Evolutionary conservation across 495 filamentous ascomycete species (phyloP), one percentile per base, ranked within the genome.

Genomic region (Penicillium cinerascens): DNA sequence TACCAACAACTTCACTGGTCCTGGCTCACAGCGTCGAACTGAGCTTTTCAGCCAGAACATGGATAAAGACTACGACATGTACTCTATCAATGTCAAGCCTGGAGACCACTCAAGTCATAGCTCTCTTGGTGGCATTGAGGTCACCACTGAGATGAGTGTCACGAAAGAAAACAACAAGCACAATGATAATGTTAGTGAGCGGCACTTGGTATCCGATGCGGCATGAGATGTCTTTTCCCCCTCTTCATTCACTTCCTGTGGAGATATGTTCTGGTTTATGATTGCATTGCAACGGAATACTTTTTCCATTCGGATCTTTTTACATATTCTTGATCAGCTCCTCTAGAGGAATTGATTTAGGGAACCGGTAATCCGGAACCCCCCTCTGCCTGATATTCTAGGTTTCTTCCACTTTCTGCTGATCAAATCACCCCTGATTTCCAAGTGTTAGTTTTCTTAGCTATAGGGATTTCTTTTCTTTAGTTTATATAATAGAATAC

Each of bases 91-190:
- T 47, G 64, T 66, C n/a, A 64, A 68, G 35, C 55, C 39, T 13
- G 60, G 60, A 1, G 41, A 64, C 16, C 44, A 42, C 15, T 48
- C 51, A 4, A 54, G 46, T 16, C 55, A 43, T 1, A 48, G 55
- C 35, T 54, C 54, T 0, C 29, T 56, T 37, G 54, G 49, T 38
- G 68, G 65, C 17, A 72, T 73, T 29, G 70, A 71, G 35, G 67
- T 72, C 16, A 70, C 62, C 1, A 74, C 67, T 17, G 65, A 69
- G 55, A 67, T 74, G 65, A 62, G 49, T 10, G 39, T 64, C 22
- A 49, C 54, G 52, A 64, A 67, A 37, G 65, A 71, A 53, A 45
- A 40, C 2, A 43, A 47, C 6, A 58, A 59, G 29, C 52, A 50
- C 7, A 61, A 48, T 20, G 59, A 66, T 5, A 58, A 42, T 36